Conservation (phyloP, 169 alveolate genomes). For the Eimeria brunetti region DNA sequence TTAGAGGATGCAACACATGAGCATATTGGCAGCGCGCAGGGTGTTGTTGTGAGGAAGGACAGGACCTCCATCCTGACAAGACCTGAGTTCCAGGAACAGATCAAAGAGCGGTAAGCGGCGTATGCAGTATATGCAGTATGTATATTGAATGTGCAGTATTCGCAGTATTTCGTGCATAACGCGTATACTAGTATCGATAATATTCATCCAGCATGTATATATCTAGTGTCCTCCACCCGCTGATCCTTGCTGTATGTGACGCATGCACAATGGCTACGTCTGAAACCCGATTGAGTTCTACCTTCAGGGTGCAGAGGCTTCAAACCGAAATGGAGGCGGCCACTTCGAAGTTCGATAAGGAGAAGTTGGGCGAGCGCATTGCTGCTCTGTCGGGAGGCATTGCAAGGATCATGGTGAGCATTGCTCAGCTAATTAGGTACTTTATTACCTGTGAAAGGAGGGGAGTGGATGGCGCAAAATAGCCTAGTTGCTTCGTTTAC, state of each 20-base stretch:
- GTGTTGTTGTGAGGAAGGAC: conserved; percentile 91
- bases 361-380: conserved; percentile 91
- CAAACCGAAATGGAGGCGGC: conserved; percentile 87
- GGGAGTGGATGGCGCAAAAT: not conserved
- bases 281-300: not conserved
- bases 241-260: not conserved
- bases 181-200: not conserved
- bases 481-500: not conserved
- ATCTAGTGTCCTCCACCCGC: not conserved
- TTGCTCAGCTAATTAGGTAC: not conserved
- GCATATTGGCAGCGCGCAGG: conserved; percentile 89
- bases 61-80: conserved; percentile 90
- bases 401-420: conserved; percentile 89
- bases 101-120: conserved; percentile 67
- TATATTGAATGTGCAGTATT: too few species aligned
- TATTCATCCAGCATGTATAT: not conserved
- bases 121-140: not conserved
- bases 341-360: conserved; percentile 90
- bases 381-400: conserved; percentile 95
- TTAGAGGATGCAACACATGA: conserved; percentile 87
- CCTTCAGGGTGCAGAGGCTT: conserved; percentile 83
- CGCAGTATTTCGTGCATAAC: not conserved
- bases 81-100: conserved; percentile 84
- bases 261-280: not conserved
- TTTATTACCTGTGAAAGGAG: not conserved